Base-by-base conservation (phyloP, 225 moss, liverwort and hornwort genomes). In the Physcomitrellopsis africana region DNA sequence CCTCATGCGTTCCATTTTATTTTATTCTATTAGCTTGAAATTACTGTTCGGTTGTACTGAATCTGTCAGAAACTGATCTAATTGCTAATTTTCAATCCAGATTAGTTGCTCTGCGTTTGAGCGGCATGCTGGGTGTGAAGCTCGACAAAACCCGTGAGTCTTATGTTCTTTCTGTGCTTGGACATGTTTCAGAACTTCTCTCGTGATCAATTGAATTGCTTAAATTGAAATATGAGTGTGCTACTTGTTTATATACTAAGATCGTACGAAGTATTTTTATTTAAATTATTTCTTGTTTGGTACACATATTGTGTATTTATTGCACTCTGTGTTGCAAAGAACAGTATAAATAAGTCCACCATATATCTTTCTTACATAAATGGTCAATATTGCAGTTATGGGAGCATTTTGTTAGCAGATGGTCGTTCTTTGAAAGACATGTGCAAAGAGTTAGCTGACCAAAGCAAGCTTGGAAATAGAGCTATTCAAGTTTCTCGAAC, bases 71-170 rank as follows among this genome's bases (percentile, higher is more conserved):
- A 66, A 65, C 66, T 76, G 18, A 71, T 70, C 3, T 26, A 46
- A 61, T 62, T 67, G 17, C 64, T 69, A 19, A 53, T 26, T 73
- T 46, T 66, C 8, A 70, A 37, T 77, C 62, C 92, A 95, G 95
- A 86, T 95, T 46, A 92, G 91, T 75, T 92, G 92, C 76, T 95
- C 95, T 23, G 86, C 88, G 46, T 95, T 95, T 80, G 95, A 95
- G 79, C 92, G 92, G 81, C 95, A 95, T 82, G 95, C 95, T 74
- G 89, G 95, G 60, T 89, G 89, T 82, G 95, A 91, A 79, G 92
- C 95, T 67, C 91, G 92, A 23, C 88, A 91, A 51, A 95, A 92
- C 68, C 95, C 95, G 95, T 95, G 82, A 95, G 95, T 91, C 27
- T 51, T 69, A 46, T 65, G 59, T 51, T 64, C 52, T 60, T 47